Conservation (phyloP, 148 eudicot species). For the Simmondsia chinensis region DNA sequence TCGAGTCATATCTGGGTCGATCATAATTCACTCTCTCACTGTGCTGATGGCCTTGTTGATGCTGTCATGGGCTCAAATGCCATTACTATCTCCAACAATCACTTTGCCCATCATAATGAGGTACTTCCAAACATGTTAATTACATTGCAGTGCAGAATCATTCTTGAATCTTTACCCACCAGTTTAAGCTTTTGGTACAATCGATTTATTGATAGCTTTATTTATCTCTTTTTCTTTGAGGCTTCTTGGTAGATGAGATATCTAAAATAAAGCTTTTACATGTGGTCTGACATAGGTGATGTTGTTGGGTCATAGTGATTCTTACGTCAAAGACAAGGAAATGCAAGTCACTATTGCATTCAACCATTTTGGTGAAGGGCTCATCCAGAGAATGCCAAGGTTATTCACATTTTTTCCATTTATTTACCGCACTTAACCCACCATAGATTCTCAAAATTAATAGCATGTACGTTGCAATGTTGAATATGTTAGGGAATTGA, state of each 20-base stretch:
- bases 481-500: too few species aligned
- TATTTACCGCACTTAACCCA: not conserved
- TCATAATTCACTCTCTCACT: slow-evolving; percentile 72
- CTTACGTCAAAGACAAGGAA: slow-evolving; percentile 55
- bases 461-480: too few species aligned
- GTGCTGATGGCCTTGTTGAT: slow-evolving; percentile 89
- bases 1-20: slow-evolving; percentile 84
- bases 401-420: not conserved
- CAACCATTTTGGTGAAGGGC: slow-evolving; percentile 92
- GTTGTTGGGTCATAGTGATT: slow-evolving; percentile 83
- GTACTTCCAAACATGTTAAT: too few species aligned
- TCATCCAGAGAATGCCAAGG: slow-evolving; percentile 97
- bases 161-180: too few species aligned
- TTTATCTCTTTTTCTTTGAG: not conserved
- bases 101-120: slow-evolving; percentile 88
- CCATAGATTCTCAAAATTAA: too few species aligned
- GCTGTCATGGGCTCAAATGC: slow-evolving; percentile 94
- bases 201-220: too few species aligned
- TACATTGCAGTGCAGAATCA: too few species aligned
- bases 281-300: slow-evolving; percentile 47
- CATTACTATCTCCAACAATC: slow-evolving; percentile 80
- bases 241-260: not conserved
- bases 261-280: not conserved
- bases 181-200: too few species aligned
- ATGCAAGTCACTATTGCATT: slow-evolving; percentile 95